Base-by-base conservation (phyloP, 768 basidiomycete species). In the Lentinula boryana region DNA sequence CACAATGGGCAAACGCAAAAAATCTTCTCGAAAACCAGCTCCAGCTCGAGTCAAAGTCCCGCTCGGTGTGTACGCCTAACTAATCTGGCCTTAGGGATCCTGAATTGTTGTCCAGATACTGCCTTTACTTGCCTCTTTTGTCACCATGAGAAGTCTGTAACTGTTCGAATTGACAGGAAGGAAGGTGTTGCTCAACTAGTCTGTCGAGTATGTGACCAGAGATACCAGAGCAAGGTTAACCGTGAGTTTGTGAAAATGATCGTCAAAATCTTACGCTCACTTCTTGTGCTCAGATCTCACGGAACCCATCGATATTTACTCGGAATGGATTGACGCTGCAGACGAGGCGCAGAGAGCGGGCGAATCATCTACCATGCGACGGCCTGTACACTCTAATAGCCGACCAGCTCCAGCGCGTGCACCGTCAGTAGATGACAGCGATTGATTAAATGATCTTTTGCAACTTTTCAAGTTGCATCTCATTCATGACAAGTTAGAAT, bases 251-350 rank as follows among this genome's bases (percentile, higher is more conserved):
- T 72, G 66, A 61, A 61, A 9, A n/a, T n/a, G 46, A 40, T 64
- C 36, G 51, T 41, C 16, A 6, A 27, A 31, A 21, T 48, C 10
- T 23, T 62, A 64, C 59, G 62, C 60, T 58, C 9, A 49, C 43
- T 13, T 56, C 48, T 46, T 51, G 43, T 16, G 53, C 13, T 69
- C 21, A 95, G 92, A 94, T 71, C 78, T 94, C 56, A 92, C 91
- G 1, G 92, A 93, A 65, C 84, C 92, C 15, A 85, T 94, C 60
- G 92, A 94, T 71, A 90, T 94, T 33, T 94, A 93, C 70, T 92
- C 91, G 6, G 90, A 92, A 69, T 94, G 92, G 92, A 91, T 93
- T 63, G 91, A 93, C 70, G 91, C 91, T 53, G 89, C 90, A 5
- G 91, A 93, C 70, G 87, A 88, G 8, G 91, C 90, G 36, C 87